phyloP scores from a whole-genome alignment of 2,329 filamentous ascomycete species.

The Cladosporium sp. region DNA sequence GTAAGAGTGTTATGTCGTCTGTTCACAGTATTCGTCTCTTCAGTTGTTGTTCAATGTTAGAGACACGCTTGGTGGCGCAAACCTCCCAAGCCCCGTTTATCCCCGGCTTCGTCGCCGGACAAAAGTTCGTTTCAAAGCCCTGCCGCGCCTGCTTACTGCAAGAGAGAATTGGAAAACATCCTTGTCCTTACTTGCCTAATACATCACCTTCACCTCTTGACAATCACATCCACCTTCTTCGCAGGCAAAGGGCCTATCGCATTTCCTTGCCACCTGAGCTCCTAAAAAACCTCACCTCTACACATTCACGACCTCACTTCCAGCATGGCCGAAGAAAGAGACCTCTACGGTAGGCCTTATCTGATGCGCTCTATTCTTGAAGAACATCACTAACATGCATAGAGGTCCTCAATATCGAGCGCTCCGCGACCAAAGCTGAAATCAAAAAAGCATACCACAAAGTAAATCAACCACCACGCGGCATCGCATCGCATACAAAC shows the following conservation, averaged over 20 bases:
- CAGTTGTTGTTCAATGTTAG: too few relatives aligned
- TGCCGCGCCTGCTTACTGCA: background rate
- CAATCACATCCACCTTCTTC: background rate
- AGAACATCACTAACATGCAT: constrained; percentile 28
- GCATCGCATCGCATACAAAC: constrained; percentile 10
- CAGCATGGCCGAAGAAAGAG: constrained; percentile 45
- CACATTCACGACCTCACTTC: background rate
- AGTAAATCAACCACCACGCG: constrained; percentile 28
- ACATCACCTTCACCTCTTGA: too few relatives aligned
- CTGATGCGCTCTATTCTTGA: background rate
- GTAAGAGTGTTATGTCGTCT: background rate
- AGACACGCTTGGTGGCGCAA: background rate
- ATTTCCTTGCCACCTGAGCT: background rate
- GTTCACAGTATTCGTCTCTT: too few relatives aligned
- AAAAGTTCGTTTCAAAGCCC: constrained; percentile 3
- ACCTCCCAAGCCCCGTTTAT: background rate
- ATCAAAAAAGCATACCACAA: constrained; percentile 97
- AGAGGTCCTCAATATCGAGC: constrained; percentile 78
- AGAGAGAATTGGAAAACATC: too few relatives aligned
- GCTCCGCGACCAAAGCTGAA: constrained; percentile 68
- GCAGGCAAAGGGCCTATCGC: too few relatives aligned
- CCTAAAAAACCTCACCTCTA: background rate
- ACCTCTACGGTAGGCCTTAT: constrained; percentile 51
- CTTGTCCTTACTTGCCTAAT: too few relatives aligned
- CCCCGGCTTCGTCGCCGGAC: background rate